Conservation (phyloP, 2,329 filamentous ascomycete genomes). For the Zymoseptoria tritici region DNA sequence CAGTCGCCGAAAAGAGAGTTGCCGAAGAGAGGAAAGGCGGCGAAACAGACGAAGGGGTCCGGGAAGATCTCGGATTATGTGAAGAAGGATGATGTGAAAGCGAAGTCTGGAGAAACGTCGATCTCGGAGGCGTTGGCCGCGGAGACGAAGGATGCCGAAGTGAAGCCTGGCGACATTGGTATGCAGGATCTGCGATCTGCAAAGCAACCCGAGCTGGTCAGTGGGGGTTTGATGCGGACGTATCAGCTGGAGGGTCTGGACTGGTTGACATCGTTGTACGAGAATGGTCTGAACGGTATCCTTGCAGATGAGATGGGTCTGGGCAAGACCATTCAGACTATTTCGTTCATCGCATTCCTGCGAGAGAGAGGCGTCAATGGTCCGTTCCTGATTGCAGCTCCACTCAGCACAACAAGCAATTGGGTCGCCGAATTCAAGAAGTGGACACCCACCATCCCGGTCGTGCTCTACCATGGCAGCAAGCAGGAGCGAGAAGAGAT, state of each 20-base stretch:
- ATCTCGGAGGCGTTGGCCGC: constrained; percentile 53
- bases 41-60: constrained; percentile 26
- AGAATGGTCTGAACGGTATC: constrained; percentile 88
- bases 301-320: constrained; percentile 92
- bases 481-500: constrained; percentile 70
- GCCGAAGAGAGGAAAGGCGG: constrained; percentile 28
- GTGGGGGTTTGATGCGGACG: constrained; percentile 81
- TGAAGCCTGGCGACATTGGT: constrained; percentile 54
- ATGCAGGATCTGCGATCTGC: constrained; percentile 69
- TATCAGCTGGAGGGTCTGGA: constrained; percentile 93
- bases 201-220: constrained; percentile 74
- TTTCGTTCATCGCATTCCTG: constrained; percentile 76
- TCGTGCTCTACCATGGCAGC: constrained; percentile 82
- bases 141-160: constrained; percentile 50
- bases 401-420: constrained; percentile 84
- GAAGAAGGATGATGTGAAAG: constrained; percentile 51
- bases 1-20: constrained; percentile 21
- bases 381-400: constrained; percentile 84
- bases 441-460: constrained; percentile 84
- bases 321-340: constrained; percentile 87
- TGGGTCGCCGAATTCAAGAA: constrained; percentile 91
- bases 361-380: constrained; percentile 83
- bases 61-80: constrained; percentile 53
- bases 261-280: constrained; percentile 76
- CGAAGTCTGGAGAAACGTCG: constrained; percentile 45